These are phyloP conservation scores for Capsella bursapastoris DNA, from an alignment of 345 rosid genomes.

Conservation along the genomic window DNA sequence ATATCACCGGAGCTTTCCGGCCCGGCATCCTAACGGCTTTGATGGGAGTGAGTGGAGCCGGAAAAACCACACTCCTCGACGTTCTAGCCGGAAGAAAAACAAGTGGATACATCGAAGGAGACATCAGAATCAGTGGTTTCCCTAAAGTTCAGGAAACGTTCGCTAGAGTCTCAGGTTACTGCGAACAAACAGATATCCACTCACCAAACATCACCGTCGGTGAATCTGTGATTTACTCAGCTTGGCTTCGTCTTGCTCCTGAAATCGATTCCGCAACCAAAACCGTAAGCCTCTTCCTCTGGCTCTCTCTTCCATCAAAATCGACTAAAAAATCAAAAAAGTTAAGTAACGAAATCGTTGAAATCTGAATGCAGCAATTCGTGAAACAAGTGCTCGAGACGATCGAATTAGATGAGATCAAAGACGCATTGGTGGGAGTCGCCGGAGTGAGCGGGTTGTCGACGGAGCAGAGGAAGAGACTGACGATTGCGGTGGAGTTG, in stretches of 20 bases:
- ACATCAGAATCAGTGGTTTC: constrained; percentile 71
- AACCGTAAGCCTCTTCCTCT: constrained; percentile 48
- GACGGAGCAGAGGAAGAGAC: constrained; percentile 74
- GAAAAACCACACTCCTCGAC: constrained; percentile 88
- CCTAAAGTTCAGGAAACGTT: constrained; percentile 78
- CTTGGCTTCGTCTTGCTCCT: constrained; percentile 76
- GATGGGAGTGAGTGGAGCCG: constrained; percentile 88
- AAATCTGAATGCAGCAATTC: constrained; percentile 27
- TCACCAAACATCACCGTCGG: constrained; percentile 75
- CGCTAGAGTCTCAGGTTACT: constrained; percentile 78
- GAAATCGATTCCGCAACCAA: constrained; percentile 64
- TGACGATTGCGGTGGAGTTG: constrained; percentile 76
- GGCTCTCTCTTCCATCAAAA: neutral
- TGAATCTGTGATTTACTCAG: constrained; percentile 76
- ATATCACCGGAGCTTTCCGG: constrained; percentile 78
- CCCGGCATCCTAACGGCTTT: constrained; percentile 80
- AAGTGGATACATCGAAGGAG: constrained; percentile 71
- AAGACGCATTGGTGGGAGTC: constrained; percentile 41
- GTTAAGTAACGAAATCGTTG: neutral
- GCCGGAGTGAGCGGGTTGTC: constrained; percentile 62
- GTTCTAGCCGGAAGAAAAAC: constrained; percentile 70
- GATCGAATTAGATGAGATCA: constrained; percentile 40
- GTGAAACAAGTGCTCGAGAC: constrained; percentile 69
- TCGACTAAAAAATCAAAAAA: constrained; percentile 1
- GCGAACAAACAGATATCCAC: constrained; percentile 87